phyloP scores from a whole-genome alignment of 768 basidiomycete genomes.

The Sarcodon aspratus region DNA sequence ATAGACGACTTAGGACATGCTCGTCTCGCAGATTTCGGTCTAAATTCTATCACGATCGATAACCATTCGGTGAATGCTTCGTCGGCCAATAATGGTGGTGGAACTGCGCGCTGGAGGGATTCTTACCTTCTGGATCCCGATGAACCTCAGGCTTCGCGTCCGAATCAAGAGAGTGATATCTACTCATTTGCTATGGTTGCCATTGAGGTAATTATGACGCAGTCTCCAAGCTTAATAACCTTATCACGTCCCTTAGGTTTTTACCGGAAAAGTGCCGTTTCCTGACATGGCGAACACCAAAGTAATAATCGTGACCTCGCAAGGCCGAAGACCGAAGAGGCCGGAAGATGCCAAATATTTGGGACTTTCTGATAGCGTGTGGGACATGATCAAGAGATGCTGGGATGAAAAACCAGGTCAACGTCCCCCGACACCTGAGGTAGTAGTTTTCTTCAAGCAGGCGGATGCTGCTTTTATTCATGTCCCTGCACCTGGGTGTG shows the following conservation, averaged over 20 bases:
- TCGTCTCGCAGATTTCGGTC: conserved; percentile 5
- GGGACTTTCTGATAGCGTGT: conserved; percentile 1
- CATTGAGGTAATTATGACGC: neutral
- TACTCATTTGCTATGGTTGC: neutral
- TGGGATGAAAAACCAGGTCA: neutral
- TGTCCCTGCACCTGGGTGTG: too few species aligned
- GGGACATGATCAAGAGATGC: neutral
- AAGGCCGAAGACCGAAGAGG: neutral
- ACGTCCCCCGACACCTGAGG: neutral
- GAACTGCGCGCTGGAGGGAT: too few species aligned
- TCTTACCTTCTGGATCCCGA: too few species aligned
- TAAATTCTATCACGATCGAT: neutral
- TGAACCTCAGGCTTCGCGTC: too few species aligned
- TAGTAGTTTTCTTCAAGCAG: neutral
- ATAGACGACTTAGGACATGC: conserved; percentile 3
- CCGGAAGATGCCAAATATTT: neutral
- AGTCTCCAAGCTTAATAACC: neutral
- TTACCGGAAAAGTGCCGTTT: conserved; percentile 1
- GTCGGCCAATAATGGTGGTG: neutral
- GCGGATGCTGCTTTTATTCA: too few species aligned
- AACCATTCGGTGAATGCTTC: neutral
- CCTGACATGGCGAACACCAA: neutral
- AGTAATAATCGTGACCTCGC: neutral
- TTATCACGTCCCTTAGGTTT: neutral
- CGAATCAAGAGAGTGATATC: neutral